These are phyloP conservation scores for Umbelopsis sp. DNA, from an alignment of 192 early-diverging fungal species.

Conservation along the genomic window DNA sequence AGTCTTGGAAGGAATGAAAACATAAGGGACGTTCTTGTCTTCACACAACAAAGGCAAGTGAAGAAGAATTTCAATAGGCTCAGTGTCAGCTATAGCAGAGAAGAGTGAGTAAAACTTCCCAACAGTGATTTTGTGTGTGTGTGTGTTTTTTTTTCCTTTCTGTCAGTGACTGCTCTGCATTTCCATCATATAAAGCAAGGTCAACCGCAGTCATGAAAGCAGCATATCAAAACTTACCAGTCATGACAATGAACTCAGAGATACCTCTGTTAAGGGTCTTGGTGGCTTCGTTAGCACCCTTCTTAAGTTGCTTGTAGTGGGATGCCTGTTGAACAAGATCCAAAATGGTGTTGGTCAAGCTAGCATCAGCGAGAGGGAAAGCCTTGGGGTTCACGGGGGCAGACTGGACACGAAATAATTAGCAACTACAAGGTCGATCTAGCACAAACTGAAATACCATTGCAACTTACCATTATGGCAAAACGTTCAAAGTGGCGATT, in stretches of 20 bases:
- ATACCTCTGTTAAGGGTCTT: slow-evolving; percentile 99
- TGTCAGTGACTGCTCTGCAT: not conserved
- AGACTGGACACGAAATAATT: slow-evolving; percentile 4
- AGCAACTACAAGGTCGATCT: not conserved
- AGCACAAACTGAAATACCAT: not conserved
- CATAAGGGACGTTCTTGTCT: slow-evolving; percentile 99
- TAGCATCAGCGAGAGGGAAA: slow-evolving; percentile 90
- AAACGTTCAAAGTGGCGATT: slow-evolving; percentile 20
- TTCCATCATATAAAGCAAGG: not conserved
- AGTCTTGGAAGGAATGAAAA: slow-evolving; percentile 96
- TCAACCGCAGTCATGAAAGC: not conserved
- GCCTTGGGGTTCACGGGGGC: slow-evolving; percentile 68
- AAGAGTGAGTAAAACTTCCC: not conserved
- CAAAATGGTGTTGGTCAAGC: slow-evolving; percentile 88
- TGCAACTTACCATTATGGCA: slow-evolving; percentile 6
- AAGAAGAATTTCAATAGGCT: slow-evolving; percentile 96
- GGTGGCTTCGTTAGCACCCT: slow-evolving; percentile 99
- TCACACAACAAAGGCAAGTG: slow-evolving; percentile 98
- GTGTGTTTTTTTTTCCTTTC: not conserved
- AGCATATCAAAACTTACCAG: slow-evolving; percentile 39
- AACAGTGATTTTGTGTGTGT: too few species aligned
- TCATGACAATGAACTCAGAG: slow-evolving; percentile 98
- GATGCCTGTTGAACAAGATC: slow-evolving; percentile 98
- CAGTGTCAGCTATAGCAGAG: slow-evolving; percentile 76
- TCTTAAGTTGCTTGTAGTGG: slow-evolving; percentile 99